Evolutionary conservation across 371 early-diverging fungal genomes (phyloP).

Genomic region (Smittium culicis): DNA sequence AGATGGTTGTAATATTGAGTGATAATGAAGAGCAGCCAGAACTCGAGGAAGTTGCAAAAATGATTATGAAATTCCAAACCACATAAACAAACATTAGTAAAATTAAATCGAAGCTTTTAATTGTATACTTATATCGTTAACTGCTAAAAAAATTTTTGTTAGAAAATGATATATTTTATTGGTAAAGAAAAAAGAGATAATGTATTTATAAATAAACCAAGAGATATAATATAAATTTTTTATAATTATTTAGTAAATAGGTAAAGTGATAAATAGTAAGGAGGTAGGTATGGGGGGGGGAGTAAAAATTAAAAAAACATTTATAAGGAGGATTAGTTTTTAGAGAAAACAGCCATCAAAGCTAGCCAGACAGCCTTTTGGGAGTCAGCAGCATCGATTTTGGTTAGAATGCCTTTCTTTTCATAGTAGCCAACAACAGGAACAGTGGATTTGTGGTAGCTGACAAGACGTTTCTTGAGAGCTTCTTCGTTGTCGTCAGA

Average conservation of each 20-base stretch:
- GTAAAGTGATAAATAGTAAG: too few relatives aligned
- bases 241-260: too few relatives aligned
- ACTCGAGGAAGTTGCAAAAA: neutral
- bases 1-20: neutral
- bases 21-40: neutral
- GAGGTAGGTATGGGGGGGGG: too few relatives aligned
- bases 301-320: neutral
- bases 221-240: too few relatives aligned
- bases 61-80: too few relatives aligned
- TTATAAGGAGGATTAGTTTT: neutral
- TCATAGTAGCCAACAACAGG: constrained; percentile 96
- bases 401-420: constrained; percentile 76
- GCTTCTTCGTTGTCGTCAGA: constrained; percentile 95
- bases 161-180: too few relatives aligned
- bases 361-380: constrained; percentile 83
- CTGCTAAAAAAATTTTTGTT: too few relatives aligned
- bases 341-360: constrained; percentile 70
- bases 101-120: too few relatives aligned
- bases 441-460: constrained; percentile 90
- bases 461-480: constrained; percentile 78
- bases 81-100: too few relatives aligned
- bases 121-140: too few relatives aligned
- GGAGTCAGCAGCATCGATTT: constrained; percentile 85
- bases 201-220: too few relatives aligned
- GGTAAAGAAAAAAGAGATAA: too few relatives aligned